Base-by-base conservation (phyloP, 1,284 basidiomycete species). In the Tylopilus sp. region DNA sequence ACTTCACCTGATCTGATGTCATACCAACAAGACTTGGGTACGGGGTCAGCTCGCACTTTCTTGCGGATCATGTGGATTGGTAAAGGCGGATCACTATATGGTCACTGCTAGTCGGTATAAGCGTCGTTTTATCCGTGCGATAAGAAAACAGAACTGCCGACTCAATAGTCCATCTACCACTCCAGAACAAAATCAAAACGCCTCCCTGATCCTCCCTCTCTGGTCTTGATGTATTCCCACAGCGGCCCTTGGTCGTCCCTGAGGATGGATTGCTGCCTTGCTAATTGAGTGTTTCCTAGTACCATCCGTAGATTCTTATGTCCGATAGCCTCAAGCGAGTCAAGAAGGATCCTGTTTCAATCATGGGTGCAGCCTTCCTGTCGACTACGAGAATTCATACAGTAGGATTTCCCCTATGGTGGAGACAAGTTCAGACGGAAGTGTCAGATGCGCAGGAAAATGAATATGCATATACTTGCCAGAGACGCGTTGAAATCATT, bases 161-260 rank as follows among this genome's bases (percentile, higher is more conserved):
- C n/a, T n/a, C n/a, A n/a, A n/a, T n/a, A n/a, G n/a, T n/a, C n/a
- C 15, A 49, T 64, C 6, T 59, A 87, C 91, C 83, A 64, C 98
- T 98, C 95, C 26, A 99, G 73, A 2, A 98, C 82, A 54, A 98
- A 85, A 67, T 99, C 95, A 15, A 95, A 75, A 8, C 86, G 75
- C 44, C 77, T 75, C 29, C 48, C 61, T 28, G 55, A 17, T n/a
- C 50, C 61, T 54, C 58, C 44, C 20, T 84, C n/a, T n/a, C n/a
- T 60, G 9, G 66, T 72, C 54, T 79, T 80, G 37, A 97, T 62
- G 60, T 90, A 77, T 0, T 79, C 65, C 93, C 94, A 98, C 9
- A 84, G 83, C 15, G 72, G 70, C 31, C 81, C 76, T 59, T 94
- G 81, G 62, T 98, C 91, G 60, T 97, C 89, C 46, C 80, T 82